Base-by-base conservation (phyloP, 805 yeast species). In the Candida montana region DNA sequence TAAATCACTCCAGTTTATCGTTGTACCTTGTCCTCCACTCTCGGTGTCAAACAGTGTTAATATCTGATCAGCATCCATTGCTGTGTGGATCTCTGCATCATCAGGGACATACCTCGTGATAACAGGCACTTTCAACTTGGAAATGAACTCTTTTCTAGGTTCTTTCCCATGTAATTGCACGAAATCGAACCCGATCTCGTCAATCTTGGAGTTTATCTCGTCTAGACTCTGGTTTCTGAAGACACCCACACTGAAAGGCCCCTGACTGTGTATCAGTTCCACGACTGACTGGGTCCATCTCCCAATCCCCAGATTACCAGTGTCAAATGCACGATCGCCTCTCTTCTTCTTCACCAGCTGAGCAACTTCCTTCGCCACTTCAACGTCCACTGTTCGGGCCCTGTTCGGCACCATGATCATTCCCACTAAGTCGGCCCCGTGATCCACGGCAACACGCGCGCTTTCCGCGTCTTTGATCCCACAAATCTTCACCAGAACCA, bases 151-250 rank as follows among this genome's bases (percentile, higher is more conserved):
- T 15, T 70, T 60, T 45, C 70, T 67, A 13, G 78, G 74, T 48
- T 81, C 83, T 21, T 77, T 70, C 9, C 98, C 99, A 60, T 93
- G 99, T 11, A 93, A 63, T 58, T 93, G 99, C 1, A 93, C 83
- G 20, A 87, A 65, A 60, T 93, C 98, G 4, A 89, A 57, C 1
- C 65, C 64, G 13, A 81, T 59, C 7, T 69, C 71, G 1, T 48
- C 42, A 27, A 59, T 60, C 2, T 72, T 52, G 9, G 50, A 42
- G 31, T 68, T 57, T 1, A 91, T 83, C 12, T 81, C 83, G 2
- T 74, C 80, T 3, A 83, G 53, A 0, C 81, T 54, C 60, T 90
- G 97, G 58, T 93, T 87, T 45, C 90, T 69, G 65, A 91, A 88
- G 3, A 91, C 99, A 1, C 98, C 99, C 2, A 89, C 96, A 2